These are phyloP conservation scores for Chaetomiaceae sp. DNA, from an alignment of 2,329 filamentous ascomycete species.

Conservation along the genomic window DNA sequence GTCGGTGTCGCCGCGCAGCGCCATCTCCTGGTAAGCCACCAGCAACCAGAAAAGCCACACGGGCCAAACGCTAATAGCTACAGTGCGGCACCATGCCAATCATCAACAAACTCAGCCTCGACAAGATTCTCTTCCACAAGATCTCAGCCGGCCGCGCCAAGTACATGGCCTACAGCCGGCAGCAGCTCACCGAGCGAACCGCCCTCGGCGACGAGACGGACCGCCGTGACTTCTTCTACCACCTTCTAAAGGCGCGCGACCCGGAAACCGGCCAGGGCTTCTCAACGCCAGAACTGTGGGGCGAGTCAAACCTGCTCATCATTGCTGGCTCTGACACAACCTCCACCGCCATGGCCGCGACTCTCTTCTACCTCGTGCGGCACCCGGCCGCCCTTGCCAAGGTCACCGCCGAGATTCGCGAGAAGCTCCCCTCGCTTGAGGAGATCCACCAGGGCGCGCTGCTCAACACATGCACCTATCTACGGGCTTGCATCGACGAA, in stretches of 20 bases:
- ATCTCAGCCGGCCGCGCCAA: slow-evolving; percentile 63
- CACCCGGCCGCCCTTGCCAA: slow-evolving; percentile 44
- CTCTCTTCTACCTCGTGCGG: slow-evolving; percentile 59
- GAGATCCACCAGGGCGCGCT: slow-evolving; percentile 51
- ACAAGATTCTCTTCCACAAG: slow-evolving; percentile 63
- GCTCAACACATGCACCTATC: slow-evolving; percentile 52
- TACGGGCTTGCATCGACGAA: slow-evolving; percentile 61
- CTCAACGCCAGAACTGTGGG: slow-evolving; percentile 63
- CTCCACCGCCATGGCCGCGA: slow-evolving; percentile 61
- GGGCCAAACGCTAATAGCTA: slow-evolving; percentile 3
- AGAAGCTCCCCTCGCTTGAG: slow-evolving; percentile 47
- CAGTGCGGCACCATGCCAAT: slow-evolving; percentile 70
- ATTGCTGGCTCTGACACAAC: slow-evolving; percentile 70
- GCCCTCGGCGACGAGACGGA: slow-evolving; percentile 61
- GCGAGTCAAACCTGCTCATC: slow-evolving; percentile 66
- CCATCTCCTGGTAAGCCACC: slow-evolving; percentile 64
- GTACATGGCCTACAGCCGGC: slow-evolving; percentile 68
- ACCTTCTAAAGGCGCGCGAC: slow-evolving; percentile 66
- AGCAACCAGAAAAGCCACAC: too few relatives aligned
- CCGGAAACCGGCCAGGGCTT: slow-evolving; percentile 67
- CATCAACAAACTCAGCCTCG: slow-evolving; percentile 60
- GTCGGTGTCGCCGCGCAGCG: slow-evolving; percentile 65
- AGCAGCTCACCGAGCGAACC: slow-evolving; percentile 62
- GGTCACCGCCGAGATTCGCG: slow-evolving; percentile 49
- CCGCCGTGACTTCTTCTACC: slow-evolving; percentile 72